phyloP scores from a whole-genome alignment of 805 yeast species.

The Yamadazyma endophytica region DNA sequence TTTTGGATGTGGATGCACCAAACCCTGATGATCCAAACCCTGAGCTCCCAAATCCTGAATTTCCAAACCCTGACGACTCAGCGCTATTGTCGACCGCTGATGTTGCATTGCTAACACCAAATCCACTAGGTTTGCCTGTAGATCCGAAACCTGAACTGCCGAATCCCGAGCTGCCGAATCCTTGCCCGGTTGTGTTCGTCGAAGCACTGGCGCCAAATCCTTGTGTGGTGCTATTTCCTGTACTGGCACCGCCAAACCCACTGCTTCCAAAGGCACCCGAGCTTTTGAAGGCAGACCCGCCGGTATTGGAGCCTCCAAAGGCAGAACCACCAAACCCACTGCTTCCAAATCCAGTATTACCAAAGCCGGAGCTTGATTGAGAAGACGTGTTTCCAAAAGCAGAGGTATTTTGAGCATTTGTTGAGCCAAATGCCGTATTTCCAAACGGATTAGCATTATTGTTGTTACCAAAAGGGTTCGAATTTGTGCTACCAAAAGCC shows the following conservation, averaged over 20 bases:
- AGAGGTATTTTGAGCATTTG: slow-evolving; percentile 1
- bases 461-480: not conserved
- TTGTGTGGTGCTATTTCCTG: not conserved
- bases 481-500: slow-evolving; percentile 1
- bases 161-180: slow-evolving; percentile 3
- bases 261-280: too few relatives aligned
- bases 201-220: not conserved
- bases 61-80: not conserved
- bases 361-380: slow-evolving; percentile 11
- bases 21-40: slow-evolving; percentile 8
- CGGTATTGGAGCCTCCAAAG: slow-evolving; percentile 13
- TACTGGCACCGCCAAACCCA: slow-evolving; percentile 1
- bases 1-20: slow-evolving; percentile 9
- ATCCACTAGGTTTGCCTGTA: slow-evolving; percentile 3
- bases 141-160: slow-evolving; percentile 7
- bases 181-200: slow-evolving; percentile 1
- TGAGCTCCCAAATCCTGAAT: not conserved
- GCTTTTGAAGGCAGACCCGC: not conserved
- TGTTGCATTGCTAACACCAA: not conserved
- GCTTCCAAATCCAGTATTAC: slow-evolving; percentile 5
- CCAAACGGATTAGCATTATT: too few relatives aligned
- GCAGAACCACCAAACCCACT: slow-evolving; percentile 13
- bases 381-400: slow-evolving; percentile 13
- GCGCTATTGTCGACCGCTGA: not conserved
- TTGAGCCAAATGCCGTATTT: slow-evolving; percentile 3